These are phyloP conservation scores for Hyphopichia fennica DNA, from an alignment of 1,139 yeast species.

Conservation along the genomic window DNA sequence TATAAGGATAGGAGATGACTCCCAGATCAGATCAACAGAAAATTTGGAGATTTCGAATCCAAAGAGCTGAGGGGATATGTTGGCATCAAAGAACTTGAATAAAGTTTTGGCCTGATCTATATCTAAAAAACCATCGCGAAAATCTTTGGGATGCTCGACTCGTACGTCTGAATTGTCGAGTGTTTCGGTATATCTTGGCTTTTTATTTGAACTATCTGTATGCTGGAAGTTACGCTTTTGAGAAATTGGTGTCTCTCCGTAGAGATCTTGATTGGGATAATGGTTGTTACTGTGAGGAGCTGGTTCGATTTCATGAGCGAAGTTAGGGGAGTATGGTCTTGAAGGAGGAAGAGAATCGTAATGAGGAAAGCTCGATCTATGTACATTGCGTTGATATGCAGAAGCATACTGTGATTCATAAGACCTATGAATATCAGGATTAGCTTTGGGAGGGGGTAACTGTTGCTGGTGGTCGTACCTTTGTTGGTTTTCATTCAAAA, in stretches of 20 bases:
- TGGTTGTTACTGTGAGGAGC: neutral
- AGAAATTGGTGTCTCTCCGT: neutral
- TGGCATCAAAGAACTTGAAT: conserved; percentile 51
- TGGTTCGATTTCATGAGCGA: neutral
- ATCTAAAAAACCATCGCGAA: conserved; percentile 35
- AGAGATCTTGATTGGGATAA: neutral
- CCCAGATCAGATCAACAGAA: conserved; percentile 53
- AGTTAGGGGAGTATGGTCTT: neutral
- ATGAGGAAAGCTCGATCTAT: no score
- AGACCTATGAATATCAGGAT: neutral
- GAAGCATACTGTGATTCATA: neutral
- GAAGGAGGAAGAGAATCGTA: conserved; percentile 1
- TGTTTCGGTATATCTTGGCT: neutral
- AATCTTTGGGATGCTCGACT: conserved; percentile 24
- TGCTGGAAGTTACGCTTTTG: neutral
- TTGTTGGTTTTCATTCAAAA: conserved; percentile 22
- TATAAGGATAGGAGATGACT: conserved; percentile 55
- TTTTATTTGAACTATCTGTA: neutral
- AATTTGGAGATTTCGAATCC: conserved; percentile 62
- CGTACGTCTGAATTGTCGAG: neutral
- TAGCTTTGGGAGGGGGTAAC: conserved; percentile 1
- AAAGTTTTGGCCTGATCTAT: conserved; percentile 50
- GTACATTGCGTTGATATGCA: no score
- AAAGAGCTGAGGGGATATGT: conserved; percentile 64
- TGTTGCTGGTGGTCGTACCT: neutral